Base-by-base conservation (phyloP, 768 basidiomycete genomes). In the Mrakia hoshinonis region DNA sequence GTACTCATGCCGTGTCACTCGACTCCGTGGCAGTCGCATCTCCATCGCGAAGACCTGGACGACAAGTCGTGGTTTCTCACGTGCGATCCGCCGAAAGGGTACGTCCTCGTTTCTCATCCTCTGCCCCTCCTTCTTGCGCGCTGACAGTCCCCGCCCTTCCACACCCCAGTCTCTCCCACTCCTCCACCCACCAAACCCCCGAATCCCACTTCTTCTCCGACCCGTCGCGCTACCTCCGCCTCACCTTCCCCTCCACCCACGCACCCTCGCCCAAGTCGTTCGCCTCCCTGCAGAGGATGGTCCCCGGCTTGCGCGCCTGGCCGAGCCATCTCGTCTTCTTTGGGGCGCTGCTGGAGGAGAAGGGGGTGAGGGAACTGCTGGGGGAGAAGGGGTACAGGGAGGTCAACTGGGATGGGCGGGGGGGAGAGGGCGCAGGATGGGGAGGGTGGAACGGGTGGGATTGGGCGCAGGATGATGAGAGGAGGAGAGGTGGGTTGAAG, bases 1-100 rank as follows among this genome's bases (percentile, higher is more conserved):
- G 87, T 92, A 76, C 80, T 97, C 26, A 94, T 92, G 90, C 95
- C 96, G 12, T 99, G 96, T 74, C 95, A 99, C 80, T 96, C 94
- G 26, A 91, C 90, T 0, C 95, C 95, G 6, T 92, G 90, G 81
- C 89, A 91, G 76, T 87, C 92, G 1, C 88, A 92, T 79, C 78
- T 98, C 10, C 96, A 98, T 78, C 82, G 86, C 24, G 80, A 82
- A 31, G 83, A 88, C 62, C 83, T 91, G 11, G 85, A 85, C 26
- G 77, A 81, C 10, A 80, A 81, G 66, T 81, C 88, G 76, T 98
- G 94, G 92, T 85, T 89, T 26, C 78, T 99, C 29, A 89, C 90
- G 6, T 99, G 96, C 76, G 95, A 97, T 77, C 96, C 96, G 1
- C 95, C 95, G 0, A 79, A 95, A 1, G 79, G 84, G 92, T 95